Evolutionary conservation across 2,329 filamentous ascomycete genomes (phyloP), one percentile per base, ranked within the genome.

Genomic region (Neobulgaria alba): DNA sequence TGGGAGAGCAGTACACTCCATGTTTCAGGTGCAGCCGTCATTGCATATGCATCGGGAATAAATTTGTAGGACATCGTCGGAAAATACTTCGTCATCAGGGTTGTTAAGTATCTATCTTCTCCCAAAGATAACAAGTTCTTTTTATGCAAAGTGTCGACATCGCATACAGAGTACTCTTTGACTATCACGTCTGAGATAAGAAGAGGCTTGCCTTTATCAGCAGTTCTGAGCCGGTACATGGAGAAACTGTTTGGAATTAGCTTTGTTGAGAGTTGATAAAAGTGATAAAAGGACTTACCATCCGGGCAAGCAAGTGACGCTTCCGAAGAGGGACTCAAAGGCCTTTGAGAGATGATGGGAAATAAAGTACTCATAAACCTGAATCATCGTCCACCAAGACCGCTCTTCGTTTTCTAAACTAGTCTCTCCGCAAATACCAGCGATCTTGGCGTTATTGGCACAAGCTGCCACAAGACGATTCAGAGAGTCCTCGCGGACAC

Each of bases 341-440:
- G 92, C 87, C 69, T 98, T 98, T 39, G 92, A 73, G 61, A 98
- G 68, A 65, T 98, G 85, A 72, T 98, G 92, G 20, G 92, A 96
- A 59, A 98, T 98, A 63, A 89, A 98, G 71, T 98, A 98, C 63
- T 98, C 92, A 67, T 98, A 98, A 50, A 98, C 92, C 63, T 98
- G 92, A 57, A 98, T 98, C 92, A 98, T 98, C 10, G 92, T 98
- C 86, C 87, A 95, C 88, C 89, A 96, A 56, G 82, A 89, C 52
- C 82, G 76, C 56, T 95, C 87, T 62, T 95, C 90, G 57, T 98
- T 98, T 61, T 95, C 85, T 57, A 98, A 71, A 63, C 82, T 92
- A 2, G 92, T 98, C 63, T 98, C 92, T 60, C 92, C 92, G 61
- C 92, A 98, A 47, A 96, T 95, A 66, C 90, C 92, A 17, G 86